Evolutionary conservation across 2,329 filamentous ascomycete species (phyloP), one percentile per base, ranked within the genome.

Genomic region (Hypoxylon sp.): DNA sequence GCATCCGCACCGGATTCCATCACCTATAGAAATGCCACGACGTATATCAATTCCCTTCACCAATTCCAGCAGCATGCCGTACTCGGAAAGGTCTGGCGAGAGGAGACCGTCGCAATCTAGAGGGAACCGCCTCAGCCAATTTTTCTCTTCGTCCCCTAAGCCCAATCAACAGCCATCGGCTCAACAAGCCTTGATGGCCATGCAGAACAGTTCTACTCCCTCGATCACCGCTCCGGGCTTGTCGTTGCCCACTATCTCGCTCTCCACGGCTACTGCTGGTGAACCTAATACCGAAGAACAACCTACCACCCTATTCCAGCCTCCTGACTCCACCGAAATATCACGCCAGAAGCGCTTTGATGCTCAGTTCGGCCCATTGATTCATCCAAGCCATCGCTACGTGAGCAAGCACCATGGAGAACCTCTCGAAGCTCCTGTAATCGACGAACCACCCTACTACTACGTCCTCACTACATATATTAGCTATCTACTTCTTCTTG

Each of bases 381-480:
- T 90, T 71, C 91, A 93, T 72, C 87, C 90, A 55, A 91, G 87
- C 75, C 95, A 99, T 81, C 88, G 93, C 77, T 97, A 98, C 82
- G 90, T 92, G 70, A 98, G 94, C 85, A 89, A 91, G 80, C 94
- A 97, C 79, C 89, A 91, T 68, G 95, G 94, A 73, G 88, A 90
- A 74, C 88, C 91, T 41, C 91, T 98, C 64, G 89, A 90, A 49
- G 88, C 93, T 38, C 94, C 95, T 4, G 84, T 98, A 65, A 93
- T 97, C 78, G 96, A 99, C 77, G 95, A 98, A 80, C 95, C 96
- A 45, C 93, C 95, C 17, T 98, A 98, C 83, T 98, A 94, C 85
- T 98, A 93, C 82, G 89, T 99, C 75, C 87, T 99, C 74, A 98
- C 96, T 36, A 99, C 96, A 76, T 99, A 99, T 85, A 93, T 99